phyloP scores from a whole-genome alignment of 352 stramenopile species.

The Pythium volutum region DNA sequence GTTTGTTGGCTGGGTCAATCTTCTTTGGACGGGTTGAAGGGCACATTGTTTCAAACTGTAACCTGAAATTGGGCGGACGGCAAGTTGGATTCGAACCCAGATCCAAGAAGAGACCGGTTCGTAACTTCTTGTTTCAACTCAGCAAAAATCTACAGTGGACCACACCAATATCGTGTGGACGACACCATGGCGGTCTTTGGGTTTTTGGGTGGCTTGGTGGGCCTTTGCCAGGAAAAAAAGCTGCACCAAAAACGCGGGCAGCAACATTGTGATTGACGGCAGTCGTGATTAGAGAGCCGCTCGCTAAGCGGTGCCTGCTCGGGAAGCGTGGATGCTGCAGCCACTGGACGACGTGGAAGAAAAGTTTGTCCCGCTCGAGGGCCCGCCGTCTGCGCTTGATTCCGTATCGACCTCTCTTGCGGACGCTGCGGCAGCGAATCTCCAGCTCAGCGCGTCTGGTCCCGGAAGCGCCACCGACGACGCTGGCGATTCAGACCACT shows the following conservation, averaged over 20 bases:
- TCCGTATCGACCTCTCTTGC: not conserved
- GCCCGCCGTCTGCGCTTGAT: slow-evolving; percentile 18
- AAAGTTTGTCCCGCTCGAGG: slow-evolving; percentile 27
- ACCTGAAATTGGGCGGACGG: too few species aligned
- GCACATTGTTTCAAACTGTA: slow-evolving; percentile 18
- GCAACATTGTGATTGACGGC: slow-evolving; percentile 14
- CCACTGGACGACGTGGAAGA: slow-evolving; percentile 39
- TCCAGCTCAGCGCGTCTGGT: not conserved
- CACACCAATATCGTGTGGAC: slow-evolving; percentile 4
- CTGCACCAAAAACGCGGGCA: not conserved
- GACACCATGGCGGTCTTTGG: not conserved
- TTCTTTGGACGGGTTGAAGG: slow-evolving; percentile 8
- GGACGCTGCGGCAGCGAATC: not conserved
- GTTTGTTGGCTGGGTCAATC: slow-evolving; percentile 1
- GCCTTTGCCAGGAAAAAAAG: not conserved
- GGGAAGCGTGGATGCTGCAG: slow-evolving; percentile 35
- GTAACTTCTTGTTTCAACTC: slow-evolving; percentile 7
- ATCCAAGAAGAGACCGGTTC: not conserved
- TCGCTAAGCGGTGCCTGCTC: not conserved
- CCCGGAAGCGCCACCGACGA: slow-evolving; percentile 15
- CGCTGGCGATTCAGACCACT: slow-evolving; percentile 27
- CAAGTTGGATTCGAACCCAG: not conserved
- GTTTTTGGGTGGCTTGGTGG: slow-evolving; percentile 19
- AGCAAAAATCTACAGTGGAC: slow-evolving; percentile 8
- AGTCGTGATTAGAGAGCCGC: not conserved